Conservation (phyloP, 2,329 filamentous ascomycete species). For the Aureobasidium sp. region DNA sequence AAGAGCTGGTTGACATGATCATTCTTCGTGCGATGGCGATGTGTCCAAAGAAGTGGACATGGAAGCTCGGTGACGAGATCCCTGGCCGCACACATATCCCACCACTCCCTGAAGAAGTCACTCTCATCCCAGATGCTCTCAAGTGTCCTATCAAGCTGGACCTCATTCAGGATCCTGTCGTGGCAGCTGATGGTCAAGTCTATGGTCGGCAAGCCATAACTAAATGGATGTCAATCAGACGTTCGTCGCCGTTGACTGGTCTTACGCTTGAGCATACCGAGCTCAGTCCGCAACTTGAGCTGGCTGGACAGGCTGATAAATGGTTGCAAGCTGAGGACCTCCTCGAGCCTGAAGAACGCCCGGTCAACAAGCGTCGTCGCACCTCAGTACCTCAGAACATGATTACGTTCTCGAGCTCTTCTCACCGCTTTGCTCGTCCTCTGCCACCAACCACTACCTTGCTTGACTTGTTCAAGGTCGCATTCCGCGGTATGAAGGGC, state of each 20-base stretch:
- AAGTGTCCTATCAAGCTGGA: constrained; percentile 30
- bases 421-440: constrained; percentile 17
- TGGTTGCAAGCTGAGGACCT: constrained; percentile 23
- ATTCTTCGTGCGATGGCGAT: constrained; percentile 22
- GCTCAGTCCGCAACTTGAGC: constrained; percentile 21
- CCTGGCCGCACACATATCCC: constrained; percentile 20
- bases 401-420: constrained; percentile 19
- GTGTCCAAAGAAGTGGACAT: constrained; percentile 21
- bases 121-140: constrained; percentile 23
- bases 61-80: constrained; percentile 23
- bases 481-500: constrained; percentile 25
- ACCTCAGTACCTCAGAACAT: background rate
- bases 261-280: constrained; percentile 22
- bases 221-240: constrained; percentile 30
- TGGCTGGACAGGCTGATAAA: constrained; percentile 21
- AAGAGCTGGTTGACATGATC: constrained; percentile 25
- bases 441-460: constrained; percentile 16
- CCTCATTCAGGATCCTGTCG: constrained; percentile 31
- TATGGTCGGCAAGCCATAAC: constrained; percentile 32
- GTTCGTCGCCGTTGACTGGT: constrained; percentile 29
- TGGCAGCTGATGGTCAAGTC: constrained; percentile 27
- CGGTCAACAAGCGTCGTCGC: background rate
- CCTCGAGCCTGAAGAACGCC: background rate
- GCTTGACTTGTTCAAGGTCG: constrained; percentile 24
- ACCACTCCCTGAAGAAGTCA: constrained; percentile 18